Base-by-base conservation (phyloP, 306 rosid species). In the Acacia crassicarpa region DNA sequence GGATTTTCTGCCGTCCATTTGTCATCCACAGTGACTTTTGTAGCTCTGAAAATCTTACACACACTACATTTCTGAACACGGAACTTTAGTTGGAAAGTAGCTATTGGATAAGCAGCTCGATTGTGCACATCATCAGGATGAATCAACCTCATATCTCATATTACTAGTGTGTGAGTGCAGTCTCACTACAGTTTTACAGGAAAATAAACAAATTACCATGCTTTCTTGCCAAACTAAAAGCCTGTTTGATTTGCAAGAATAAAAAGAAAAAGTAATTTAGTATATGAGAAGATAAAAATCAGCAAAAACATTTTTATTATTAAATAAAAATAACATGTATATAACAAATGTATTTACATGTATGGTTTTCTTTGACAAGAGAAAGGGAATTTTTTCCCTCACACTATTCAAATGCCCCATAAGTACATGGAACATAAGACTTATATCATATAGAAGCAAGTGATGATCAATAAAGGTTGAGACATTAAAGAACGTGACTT, bases 141-240 rank as follows among this genome's bases (percentile, higher is more conserved):
- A 84, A 91, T 79, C 84, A 89, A 84, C 84, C 98, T 90, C 98
- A 95, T 91, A 81, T 95, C 98, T 85, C 97, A 84, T 56, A 95
- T 85, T 73, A 95, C 93, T 53, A 95, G 35, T 46, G 93, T 88
- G 61, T 95, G 99, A 23, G 83, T 90, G 91, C 99, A 95, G 40
- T 89, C 83, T 27, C 98, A 95, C 99, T 95, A 87, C 75, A 72
- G 43, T 32, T 74, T 72, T 72, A 75, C 63, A 70, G 32, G 56
- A 25, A 70, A 11, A 84, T 32, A 82, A 33, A 80, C 40, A 63
- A 12, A 58, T 84, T 40, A 78, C 13, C 25, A 11, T 15, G 43
- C 53, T 74, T 74, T 70, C 35, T 35, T 49, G 20, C 43, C 54
- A 80, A n/a, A 56, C 62, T 19, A 56, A 56, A n/a, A 56, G 61